Percentiles rank a stretch among this genome's conserved stretches.
These are phyloP conservation scores for Neurospora sp. DNA, from an alignment of 495 filamentous ascomycete genomes.

Conservation along the genomic window DNA sequence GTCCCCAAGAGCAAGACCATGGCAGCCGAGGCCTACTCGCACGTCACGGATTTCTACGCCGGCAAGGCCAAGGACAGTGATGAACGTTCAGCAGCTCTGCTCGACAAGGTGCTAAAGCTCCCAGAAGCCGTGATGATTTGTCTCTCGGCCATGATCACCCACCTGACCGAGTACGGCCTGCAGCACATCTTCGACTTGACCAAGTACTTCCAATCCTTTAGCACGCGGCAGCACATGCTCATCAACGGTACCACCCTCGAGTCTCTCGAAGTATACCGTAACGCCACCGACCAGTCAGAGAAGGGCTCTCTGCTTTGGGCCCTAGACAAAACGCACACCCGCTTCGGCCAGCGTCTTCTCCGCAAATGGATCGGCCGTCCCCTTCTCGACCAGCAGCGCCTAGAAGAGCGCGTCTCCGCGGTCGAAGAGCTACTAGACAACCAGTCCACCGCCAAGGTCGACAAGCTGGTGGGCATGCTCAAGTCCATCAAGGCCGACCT, in stretches of 20 bases:
- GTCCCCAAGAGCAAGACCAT: constrained; percentile 69
- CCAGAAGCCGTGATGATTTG: constrained; percentile 83
- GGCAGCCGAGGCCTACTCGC: constrained; percentile 74
- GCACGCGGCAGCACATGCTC: constrained; percentile 88
- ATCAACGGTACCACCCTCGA: constrained; percentile 92
- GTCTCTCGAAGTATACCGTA: constrained; percentile 91
- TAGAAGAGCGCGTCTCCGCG: constrained; percentile 78
- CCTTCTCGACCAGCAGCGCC: constrained; percentile 62
- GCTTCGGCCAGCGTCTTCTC: constrained; percentile 79
- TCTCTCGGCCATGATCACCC: constrained; percentile 92
- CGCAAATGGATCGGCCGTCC: constrained; percentile 94
- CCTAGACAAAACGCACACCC: constrained; percentile 81
- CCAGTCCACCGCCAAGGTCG: constrained; percentile 52
- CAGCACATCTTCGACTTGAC: constrained; percentile 96
- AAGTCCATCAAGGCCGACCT: constrained; percentile 67
- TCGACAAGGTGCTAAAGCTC: constrained; percentile 80
- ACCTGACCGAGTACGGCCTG: constrained; percentile 85
- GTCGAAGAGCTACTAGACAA: constrained; percentile 80
- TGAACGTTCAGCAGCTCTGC: constrained; percentile 44
- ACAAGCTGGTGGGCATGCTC: constrained; percentile 62
- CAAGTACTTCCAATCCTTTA: constrained; percentile 96
- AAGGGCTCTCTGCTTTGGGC: constrained; percentile 96
- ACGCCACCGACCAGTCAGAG: constrained; percentile 76
- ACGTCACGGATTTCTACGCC: constrained; percentile 91
- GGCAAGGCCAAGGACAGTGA: constrained; percentile 60